Conservation (phyloP, 768 basidiomycete species). For the Clavaria fumosa region DNA sequence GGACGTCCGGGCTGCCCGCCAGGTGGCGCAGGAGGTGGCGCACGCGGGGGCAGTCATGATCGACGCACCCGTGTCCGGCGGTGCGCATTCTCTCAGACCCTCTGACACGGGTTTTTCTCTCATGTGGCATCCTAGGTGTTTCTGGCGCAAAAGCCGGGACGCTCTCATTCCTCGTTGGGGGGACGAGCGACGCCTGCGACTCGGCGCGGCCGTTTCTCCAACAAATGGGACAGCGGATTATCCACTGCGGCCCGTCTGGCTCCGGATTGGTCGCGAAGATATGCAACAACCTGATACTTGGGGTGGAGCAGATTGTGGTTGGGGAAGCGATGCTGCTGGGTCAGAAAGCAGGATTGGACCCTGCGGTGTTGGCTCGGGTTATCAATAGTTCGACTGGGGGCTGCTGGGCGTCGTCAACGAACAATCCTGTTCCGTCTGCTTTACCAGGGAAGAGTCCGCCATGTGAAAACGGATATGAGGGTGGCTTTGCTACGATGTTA, state of each 20-base stretch:
- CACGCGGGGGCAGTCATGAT: slow-evolving; percentile 56
- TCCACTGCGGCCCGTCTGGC: slow-evolving; percentile 73
- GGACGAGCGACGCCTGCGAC: slow-evolving; percentile 40
- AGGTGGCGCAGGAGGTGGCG: slow-evolving; percentile 41
- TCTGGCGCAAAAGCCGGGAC: slow-evolving; percentile 79
- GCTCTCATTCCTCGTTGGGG: slow-evolving; percentile 86
- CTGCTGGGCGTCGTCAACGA: slow-evolving; percentile 74
- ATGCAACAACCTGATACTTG: slow-evolving; percentile 39
- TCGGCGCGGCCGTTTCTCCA: slow-evolving; percentile 43
- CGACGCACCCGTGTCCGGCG: slow-evolving; percentile 91
- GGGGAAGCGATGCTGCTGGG: slow-evolving; percentile 89
- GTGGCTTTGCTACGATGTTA: slow-evolving; percentile 69
- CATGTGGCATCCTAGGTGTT: slow-evolving; percentile 36
- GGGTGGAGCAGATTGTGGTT: slow-evolving; percentile 69
- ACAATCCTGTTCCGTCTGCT: slow-evolving; percentile 75
- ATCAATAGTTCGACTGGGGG: slow-evolving; percentile 75
- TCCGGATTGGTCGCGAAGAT: slow-evolving; percentile 54
- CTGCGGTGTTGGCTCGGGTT: slow-evolving; percentile 61
- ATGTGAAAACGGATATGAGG: slow-evolving; percentile 70
- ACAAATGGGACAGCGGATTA: slow-evolving; percentile 67
- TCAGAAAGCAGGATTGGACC: slow-evolving; percentile 62
- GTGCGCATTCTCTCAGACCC: slow-evolving; percentile 24
- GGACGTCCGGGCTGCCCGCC: slow-evolving; percentile 59
- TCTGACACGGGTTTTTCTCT: slow-evolving; percentile 1
- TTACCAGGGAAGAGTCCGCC: slow-evolving; percentile 61